Conservation (phyloP, 805 yeast genomes). For the Zygoascus ofunaensis region DNA sequence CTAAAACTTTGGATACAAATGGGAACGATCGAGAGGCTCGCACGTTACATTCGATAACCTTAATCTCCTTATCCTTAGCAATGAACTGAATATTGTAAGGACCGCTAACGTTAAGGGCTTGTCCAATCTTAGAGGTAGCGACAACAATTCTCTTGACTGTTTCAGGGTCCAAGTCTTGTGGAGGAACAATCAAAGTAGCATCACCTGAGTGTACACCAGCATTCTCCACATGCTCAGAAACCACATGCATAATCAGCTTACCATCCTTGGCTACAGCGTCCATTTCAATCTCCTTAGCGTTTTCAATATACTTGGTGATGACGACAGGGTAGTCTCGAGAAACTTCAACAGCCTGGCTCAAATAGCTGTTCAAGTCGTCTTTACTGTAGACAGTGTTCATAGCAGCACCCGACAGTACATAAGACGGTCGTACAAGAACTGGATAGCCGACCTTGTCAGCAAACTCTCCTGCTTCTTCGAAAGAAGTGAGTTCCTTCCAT, state of each 20-base stretch:
- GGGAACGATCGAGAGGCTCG: slow-evolving; percentile 99
- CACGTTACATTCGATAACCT: slow-evolving; percentile 97
- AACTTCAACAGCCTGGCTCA: slow-evolving; percentile 92
- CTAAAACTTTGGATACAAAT: slow-evolving; percentile 93
- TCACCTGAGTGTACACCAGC: slow-evolving; percentile 99
- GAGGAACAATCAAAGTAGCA: slow-evolving; percentile 94
- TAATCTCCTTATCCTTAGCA: slow-evolving; percentile 89
- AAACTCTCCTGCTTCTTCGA: slow-evolving; percentile 84
- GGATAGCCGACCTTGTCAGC: slow-evolving; percentile 90
- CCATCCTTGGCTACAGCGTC: slow-evolving; percentile 97
- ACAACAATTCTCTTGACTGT: slow-evolving; percentile 85
- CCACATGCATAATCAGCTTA: slow-evolving; percentile 91
- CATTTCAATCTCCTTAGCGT: slow-evolving; percentile 97
- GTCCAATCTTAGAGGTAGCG: slow-evolving; percentile 93
- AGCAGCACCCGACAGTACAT: slow-evolving; percentile 97
- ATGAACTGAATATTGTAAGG: slow-evolving; percentile 96
- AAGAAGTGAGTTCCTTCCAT: slow-evolving; percentile 94
- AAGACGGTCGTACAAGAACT: slow-evolving; percentile 94
- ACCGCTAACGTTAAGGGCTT: slow-evolving; percentile 91
- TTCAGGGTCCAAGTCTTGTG: slow-evolving; percentile 88
- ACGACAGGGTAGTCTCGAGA: slow-evolving; percentile 98
- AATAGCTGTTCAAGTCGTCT: slow-evolving; percentile 78
- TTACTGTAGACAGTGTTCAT: slow-evolving; percentile 92
- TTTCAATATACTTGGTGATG: slow-evolving; percentile 90
- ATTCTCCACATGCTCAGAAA: slow-evolving; percentile 96